phyloP scores from a whole-genome alignment of 805 yeast species.

The Saccharomyces eubayanus region DNA sequence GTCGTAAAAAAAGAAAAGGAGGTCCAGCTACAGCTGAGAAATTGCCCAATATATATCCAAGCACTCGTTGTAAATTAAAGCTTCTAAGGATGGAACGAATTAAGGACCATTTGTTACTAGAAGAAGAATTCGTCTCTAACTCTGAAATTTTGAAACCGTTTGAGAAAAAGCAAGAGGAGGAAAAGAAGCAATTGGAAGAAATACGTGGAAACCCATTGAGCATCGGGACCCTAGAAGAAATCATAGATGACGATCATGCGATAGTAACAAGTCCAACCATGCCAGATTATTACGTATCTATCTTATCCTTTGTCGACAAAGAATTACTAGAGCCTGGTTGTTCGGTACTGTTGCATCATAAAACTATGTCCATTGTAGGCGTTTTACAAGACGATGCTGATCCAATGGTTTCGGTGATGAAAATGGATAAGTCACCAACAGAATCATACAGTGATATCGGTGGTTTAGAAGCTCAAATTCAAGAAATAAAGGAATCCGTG shows the following conservation, averaged over 20 bases:
- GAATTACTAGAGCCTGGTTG: conserved; percentile 95
- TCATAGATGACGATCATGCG: conserved; percentile 97
- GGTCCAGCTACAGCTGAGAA: conserved; percentile 80
- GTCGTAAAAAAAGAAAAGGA: conserved; percentile 81
- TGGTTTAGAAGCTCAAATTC: conserved; percentile 90
- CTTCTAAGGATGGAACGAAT: conserved; percentile 89
- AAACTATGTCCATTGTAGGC: conserved; percentile 93
- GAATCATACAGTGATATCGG: conserved; percentile 97
- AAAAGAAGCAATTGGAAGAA: conserved; percentile 89
- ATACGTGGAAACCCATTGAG: conserved; percentile 95
- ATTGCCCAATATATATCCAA: conserved; percentile 82
- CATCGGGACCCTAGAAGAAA: conserved; percentile 92
- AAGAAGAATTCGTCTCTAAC: conserved; percentile 91
- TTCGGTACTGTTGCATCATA: conserved; percentile 89
- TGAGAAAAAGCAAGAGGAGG: conserved; percentile 94
- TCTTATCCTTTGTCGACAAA: conserved; percentile 92
- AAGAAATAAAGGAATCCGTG: conserved; percentile 95
- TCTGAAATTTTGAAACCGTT: conserved; percentile 93
- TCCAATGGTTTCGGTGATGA: conserved; percentile 96
- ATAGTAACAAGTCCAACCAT: conserved; percentile 94
- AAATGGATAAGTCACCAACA: conserved; percentile 93
- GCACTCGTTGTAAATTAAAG: conserved; percentile 87
- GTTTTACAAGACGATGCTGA: conserved; percentile 97
- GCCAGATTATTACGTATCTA: conserved; percentile 94
- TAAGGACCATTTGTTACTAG: conserved; percentile 88